Conservation (phyloP, 257 asterid genomes). For the Misopates orontium region DNA sequence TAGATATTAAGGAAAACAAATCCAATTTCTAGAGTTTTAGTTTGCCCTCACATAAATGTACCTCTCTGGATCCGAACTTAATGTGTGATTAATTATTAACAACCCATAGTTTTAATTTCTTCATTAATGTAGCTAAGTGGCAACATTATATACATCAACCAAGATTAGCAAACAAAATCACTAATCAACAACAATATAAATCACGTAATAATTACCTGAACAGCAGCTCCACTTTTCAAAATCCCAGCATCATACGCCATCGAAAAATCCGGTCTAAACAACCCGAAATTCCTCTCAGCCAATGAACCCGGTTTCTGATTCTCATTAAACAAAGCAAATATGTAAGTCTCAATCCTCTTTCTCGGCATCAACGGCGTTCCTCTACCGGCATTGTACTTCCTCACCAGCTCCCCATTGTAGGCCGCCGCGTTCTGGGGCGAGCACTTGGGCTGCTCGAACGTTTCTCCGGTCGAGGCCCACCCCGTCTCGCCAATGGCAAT, state of each 20-base stretch:
- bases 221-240: slow-evolving; percentile 48
- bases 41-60: no score
- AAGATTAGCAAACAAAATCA: no score
- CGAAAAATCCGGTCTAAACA: slow-evolving; percentile 69
- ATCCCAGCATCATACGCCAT: slow-evolving; percentile 67
- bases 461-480: slow-evolving; percentile 79
- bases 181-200: no score
- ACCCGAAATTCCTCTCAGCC: slow-evolving; percentile 81
- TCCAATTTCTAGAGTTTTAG: no score
- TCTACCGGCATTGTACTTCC: slow-evolving; percentile 39
- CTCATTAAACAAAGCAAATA: slow-evolving; percentile 76
- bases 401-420: slow-evolving; percentile 64
- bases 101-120: no score
- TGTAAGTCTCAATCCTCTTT: slow-evolving; percentile 57
- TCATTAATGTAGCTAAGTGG: no score
- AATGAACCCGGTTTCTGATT: slow-evolving; percentile 61
- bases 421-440: slow-evolving; percentile 66
- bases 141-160: no score
- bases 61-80: no score
- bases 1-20: no score
- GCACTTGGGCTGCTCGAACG: slow-evolving; percentile 65
- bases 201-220: slow-evolving; percentile 7
- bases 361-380: slow-evolving; percentile 89
- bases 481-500: slow-evolving; percentile 84
- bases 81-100: no score